Base-by-base conservation (phyloP, 1,139 yeast genomes). In the Lodderomyces jiufengensis region DNA sequence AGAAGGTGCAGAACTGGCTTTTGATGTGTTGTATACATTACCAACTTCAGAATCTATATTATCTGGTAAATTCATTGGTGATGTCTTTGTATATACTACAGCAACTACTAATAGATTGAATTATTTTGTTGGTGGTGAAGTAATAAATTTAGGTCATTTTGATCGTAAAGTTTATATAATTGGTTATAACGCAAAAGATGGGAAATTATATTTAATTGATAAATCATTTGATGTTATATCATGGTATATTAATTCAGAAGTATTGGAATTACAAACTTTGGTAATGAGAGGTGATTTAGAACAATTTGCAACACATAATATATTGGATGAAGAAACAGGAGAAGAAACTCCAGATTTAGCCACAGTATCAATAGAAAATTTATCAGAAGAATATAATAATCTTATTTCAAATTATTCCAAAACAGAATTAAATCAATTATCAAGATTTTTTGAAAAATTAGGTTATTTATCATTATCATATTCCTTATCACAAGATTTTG, bases 1-100 rank as follows among this genome's bases (percentile, higher is more conserved):
- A 54, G 95, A 87, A 56, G 97, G 96, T 46, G 85, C 84, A 28
- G 95, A 84, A 54, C 80, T 76, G 29, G 77, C 94, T 9, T 87
- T 94, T 59, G 95, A 86, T 43, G 94, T 90, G 21, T 68, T 86
- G 40, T 78, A 80, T 54, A 95, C 94, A 44, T 76, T 88, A 44
- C 78, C 80, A 39, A 65, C 73, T 11, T 54, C 71, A 5, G 98
- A 92, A 55, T 66, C 82, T 22, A 78, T 92, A 28, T 78, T 85
- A 43, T 83, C 95, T 14, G 97, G 97, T 52, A 82, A 82, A 58
- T 92, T 97, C 85, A 87, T 90, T 51, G 98, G 98, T 48, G 97
- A 92, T 65, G 97, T 94, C 29, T 90, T 90, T 57, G 78, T 92
- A 38, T 92, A 84, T 67, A 87, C 97, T 11, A 70, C 76, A 13